A percentile compares a stretch with the other conserved stretches of the same genome.
These are phyloP conservation scores for Tuber aestivum DNA, from an alignment of 495 filamentous ascomycete genomes.

Conservation along the genomic window DNA sequence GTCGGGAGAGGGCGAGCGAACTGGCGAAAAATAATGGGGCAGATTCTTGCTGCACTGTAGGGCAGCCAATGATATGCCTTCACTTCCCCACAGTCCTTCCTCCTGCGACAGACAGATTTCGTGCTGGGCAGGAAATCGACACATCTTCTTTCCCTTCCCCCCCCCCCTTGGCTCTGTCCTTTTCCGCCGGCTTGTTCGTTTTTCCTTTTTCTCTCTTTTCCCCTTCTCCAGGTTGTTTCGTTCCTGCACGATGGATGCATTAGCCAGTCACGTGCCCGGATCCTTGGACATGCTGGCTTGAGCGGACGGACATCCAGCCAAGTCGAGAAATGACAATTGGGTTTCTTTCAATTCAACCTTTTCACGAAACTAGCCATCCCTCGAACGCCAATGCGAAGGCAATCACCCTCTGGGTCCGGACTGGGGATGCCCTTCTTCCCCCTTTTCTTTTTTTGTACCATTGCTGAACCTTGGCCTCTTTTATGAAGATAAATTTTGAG, in stretches of 20 bases:
- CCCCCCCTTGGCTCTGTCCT: not conserved
- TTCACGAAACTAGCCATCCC: not conserved
- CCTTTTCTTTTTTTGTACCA: not conserved
- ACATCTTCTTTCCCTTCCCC: not conserved
- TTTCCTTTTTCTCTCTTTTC: not conserved
- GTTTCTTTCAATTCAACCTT: not conserved
- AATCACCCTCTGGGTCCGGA: not conserved
- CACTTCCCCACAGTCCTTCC: not conserved
- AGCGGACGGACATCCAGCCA: not conserved
- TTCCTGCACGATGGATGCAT: not conserved
- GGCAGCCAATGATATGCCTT: not conserved
- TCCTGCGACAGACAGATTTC: not conserved
- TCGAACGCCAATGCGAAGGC: not conserved
- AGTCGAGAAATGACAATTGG: not conserved
- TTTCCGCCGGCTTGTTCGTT: not conserved
- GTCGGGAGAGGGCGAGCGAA: not conserved
- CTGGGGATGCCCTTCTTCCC: not conserved
- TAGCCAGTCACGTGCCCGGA: not conserved
- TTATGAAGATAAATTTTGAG: not conserved
- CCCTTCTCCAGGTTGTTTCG: not conserved
- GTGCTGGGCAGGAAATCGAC: not conserved
- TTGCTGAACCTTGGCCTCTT: not conserved
- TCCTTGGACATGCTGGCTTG: not conserved
- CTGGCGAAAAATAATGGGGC: not conserved
- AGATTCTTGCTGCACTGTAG: not conserved